A percentile compares a stretch with the other conserved stretches of the same genome.
These are phyloP conservation scores for Zalaria obscura DNA, from an alignment of 2,329 filamentous ascomycete genomes.

Conservation along the genomic window DNA sequence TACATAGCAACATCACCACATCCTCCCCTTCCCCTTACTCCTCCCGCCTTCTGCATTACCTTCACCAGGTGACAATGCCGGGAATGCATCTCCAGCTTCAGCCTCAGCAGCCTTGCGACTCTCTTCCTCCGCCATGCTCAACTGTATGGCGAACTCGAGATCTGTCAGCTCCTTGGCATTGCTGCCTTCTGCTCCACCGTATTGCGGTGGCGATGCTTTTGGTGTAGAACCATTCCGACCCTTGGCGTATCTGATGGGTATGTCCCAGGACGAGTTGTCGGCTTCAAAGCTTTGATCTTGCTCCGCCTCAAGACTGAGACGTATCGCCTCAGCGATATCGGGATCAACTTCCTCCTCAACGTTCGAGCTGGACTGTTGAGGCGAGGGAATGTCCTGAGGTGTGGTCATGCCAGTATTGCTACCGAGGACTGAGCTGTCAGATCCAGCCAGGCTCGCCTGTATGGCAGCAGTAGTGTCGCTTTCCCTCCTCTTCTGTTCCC, in stretches of 20 bases:
- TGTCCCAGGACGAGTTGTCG: constrained; percentile 19
- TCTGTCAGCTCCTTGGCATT: constrained; percentile 37
- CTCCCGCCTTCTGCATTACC: constrained; percentile 5
- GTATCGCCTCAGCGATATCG: constrained; percentile 49
- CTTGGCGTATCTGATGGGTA: constrained; percentile 32
- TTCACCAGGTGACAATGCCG: constrained; percentile 11
- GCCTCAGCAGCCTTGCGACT: constrained; percentile 18
- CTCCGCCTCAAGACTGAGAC: constrained; percentile 27
- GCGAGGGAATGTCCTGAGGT: constrained; percentile 8
- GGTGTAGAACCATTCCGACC: constrained; percentile 11
- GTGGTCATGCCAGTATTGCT: not conserved
- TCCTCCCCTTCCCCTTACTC: constrained; percentile 13
- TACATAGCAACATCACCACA: constrained; percentile 3
- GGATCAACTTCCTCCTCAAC: constrained; percentile 37
- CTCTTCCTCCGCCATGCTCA: constrained; percentile 47
- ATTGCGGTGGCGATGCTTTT: constrained; percentile 9
- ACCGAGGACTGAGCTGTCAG: not conserved
- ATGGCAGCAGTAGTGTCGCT: constrained; percentile 26
- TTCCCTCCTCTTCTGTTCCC: constrained; percentile 32
- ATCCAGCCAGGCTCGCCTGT: constrained; percentile 9
- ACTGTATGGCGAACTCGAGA: constrained; percentile 46
- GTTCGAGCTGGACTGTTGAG: constrained; percentile 14
- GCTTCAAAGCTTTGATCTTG: not conserved
- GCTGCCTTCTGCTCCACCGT: constrained; percentile 18
- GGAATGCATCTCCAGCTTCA: constrained; percentile 11